phyloP scores from a whole-genome alignment of 768 basidiomycete species.

The Amylocystis lapponica region DNA sequence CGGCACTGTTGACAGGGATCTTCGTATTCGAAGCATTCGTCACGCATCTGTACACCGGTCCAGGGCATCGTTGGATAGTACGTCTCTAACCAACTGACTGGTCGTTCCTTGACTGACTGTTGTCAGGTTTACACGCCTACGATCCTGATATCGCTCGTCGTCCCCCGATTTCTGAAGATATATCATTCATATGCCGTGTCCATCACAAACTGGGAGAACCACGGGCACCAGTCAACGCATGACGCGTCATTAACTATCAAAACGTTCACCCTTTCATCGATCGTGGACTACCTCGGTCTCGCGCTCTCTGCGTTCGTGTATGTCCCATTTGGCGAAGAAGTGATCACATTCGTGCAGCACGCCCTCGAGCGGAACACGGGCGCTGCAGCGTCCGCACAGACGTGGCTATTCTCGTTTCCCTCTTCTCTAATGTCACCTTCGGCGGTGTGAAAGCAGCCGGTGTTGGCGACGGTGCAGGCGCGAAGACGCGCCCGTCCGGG shows the following conservation, averaged over 20 bases:
- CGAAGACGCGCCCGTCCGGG: slow-evolving; percentile 7
- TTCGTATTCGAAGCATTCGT: slow-evolving; percentile 91
- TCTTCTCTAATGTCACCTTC: not conserved
- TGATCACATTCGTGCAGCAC: slow-evolving; percentile 53
- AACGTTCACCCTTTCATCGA: slow-evolving; percentile 80
- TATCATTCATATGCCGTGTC: slow-evolving; percentile 64
- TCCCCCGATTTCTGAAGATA: slow-evolving; percentile 71
- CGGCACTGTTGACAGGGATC: slow-evolving; percentile 68
- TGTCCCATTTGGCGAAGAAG: slow-evolving; percentile 84
- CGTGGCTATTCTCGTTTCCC: too few species aligned
- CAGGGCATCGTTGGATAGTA: slow-evolving; percentile 74
- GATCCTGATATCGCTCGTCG: slow-evolving; percentile 70
- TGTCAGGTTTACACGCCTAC: slow-evolving; percentile 75
- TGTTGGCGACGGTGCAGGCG: slow-evolving; percentile 16
- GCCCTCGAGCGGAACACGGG: slow-evolving; percentile 18
- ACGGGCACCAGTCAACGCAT: slow-evolving; percentile 72
- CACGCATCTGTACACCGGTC: slow-evolving; percentile 81
- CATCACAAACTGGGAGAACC: slow-evolving; percentile 90
- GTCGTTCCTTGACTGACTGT: not conserved
- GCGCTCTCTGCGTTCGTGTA: slow-evolving; percentile 93
- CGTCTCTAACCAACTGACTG: slow-evolving; percentile 25
- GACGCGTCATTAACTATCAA: slow-evolving; percentile 82
- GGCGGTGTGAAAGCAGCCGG: slow-evolving; percentile 22
- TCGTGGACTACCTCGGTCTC: slow-evolving; percentile 91
- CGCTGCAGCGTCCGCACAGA: slow-evolving; percentile 7